Evolutionary conservation across 495 filamentous ascomycete species (phyloP), one percentile per base, ranked within the genome.

Genomic region (Articulospora tetracladia): DNA sequence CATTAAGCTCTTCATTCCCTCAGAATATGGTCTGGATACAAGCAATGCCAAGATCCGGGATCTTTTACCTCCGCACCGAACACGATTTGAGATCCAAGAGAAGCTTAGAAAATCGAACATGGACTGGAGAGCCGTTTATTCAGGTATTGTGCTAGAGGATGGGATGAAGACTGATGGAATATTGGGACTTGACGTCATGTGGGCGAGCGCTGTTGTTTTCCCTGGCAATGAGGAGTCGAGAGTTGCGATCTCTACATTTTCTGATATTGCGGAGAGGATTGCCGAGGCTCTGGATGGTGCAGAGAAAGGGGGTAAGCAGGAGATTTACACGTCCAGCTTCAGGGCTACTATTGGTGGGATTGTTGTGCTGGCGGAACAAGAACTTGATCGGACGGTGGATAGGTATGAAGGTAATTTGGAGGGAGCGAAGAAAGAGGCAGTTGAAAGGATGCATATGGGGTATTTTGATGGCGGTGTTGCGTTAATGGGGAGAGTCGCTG

Each of bases 11-110:
- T 71, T 71, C 62, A 68, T 74, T 11, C 68, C 69, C 11, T 67
- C 67, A 19, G 70, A 73, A 53, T 73, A 66, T 54, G 69, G 70
- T 11, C 64, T 73, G 46, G 70, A 73, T 49, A 68, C 70, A 1
- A 26, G 24, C 4, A 57, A 60, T 25, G 13, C 44, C 11, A 32
- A 46, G n/a, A 68, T 55, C 41, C 63, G 62, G 59, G 62, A n/a
- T 49, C 66, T 60, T 61, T 64, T 65, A 24, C 62, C 62, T 20
- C 62, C 62, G 1, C 55, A 58, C 26, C 44, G 50, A 19, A 53
- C 27, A 1, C 15, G 58, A 13, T 57, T 19, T 22, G 58, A 60
- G 47, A 46, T 65, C 10, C 57, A 65, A 25, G 20, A 57, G 27
- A 25, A 52, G 22, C 32, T 65, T 27, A 54, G 47, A 23, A 10